phyloP scores from a whole-genome alignment of 2,329 filamentous ascomycete species.

The Colletotrichum graminicola region DNA sequence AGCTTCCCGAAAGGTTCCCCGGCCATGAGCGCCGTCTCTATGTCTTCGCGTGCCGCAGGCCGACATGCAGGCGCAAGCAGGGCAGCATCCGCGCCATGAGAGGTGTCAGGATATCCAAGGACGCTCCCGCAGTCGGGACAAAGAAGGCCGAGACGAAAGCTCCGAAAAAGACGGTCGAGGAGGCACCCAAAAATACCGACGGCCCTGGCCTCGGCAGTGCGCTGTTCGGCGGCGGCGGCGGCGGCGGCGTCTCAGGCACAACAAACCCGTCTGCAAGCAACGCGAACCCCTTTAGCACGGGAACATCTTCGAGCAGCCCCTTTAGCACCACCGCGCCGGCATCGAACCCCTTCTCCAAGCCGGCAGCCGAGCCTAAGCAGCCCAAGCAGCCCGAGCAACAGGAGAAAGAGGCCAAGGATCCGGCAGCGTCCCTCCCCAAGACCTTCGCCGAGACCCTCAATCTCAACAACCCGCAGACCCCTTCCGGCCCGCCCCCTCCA shows the following conservation, averaged over 20 bases:
- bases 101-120: constrained; percentile 69
- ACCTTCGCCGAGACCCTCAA: constrained; percentile 82
- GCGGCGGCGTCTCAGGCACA: constrained; percentile 46
- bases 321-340: constrained; percentile 54
- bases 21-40: constrained; percentile 90
- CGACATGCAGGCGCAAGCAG: constrained; percentile 82
- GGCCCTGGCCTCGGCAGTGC: constrained; percentile 71
- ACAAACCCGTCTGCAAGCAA: constrained; percentile 73
- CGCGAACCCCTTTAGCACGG: constrained; percentile 45
- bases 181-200: constrained; percentile 49
- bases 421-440: constrained; percentile 60
- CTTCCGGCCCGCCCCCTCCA: constrained; percentile 53
- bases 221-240: constrained; percentile 73
- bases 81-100: constrained; percentile 85
- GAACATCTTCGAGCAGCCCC: constrained; percentile 54
- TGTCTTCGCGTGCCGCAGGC: constrained; percentile 83
- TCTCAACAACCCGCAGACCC: constrained; percentile 68
- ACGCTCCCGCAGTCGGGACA: constrained; percentile 49
- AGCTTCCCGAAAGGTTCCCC: constrained; percentile 87
- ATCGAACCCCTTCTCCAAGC: constrained; percentile 48
- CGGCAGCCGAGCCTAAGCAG: constrained; percentile 52
- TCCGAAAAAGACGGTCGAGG: constrained; percentile 52
- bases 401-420: constrained; percentile 45
- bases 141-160: constrained; percentile 49
- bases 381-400: constrained; percentile 46